Conservation (phyloP, 495 filamentous ascomycete genomes). For the Xylaria scruposa region DNA sequence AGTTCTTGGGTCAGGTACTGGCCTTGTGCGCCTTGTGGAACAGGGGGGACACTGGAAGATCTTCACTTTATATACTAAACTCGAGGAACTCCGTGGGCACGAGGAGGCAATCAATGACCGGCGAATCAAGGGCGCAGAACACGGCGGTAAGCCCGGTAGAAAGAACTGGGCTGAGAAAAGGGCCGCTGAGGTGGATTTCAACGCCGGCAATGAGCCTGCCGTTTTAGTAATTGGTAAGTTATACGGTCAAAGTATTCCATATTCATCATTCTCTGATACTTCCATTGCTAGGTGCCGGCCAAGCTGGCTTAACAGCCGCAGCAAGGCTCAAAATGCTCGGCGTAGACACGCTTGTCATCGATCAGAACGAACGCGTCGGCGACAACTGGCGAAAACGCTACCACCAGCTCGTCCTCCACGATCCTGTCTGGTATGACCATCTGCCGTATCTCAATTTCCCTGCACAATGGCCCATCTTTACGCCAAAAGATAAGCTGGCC, state of each 20-base stretch:
- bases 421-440: slow-evolving; percentile 71
- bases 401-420: slow-evolving; percentile 62
- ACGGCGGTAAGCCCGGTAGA: slow-evolving; percentile 55
- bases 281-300: slow-evolving; percentile 36
- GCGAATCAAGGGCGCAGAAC: slow-evolving; percentile 38
- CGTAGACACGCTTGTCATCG: slow-evolving; percentile 64
- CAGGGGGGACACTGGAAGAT: slow-evolving; percentile 59
- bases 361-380: slow-evolving; percentile 65
- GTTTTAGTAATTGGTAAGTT: slow-evolving; percentile 58
- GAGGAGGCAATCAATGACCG: slow-evolving; percentile 60
- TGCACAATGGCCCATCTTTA: slow-evolving; percentile 64
- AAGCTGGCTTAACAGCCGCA: slow-evolving; percentile 61
- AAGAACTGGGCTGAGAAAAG: slow-evolving; percentile 59
- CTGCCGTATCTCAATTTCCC: slow-evolving; percentile 72
- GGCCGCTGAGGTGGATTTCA: slow-evolving; percentile 38
- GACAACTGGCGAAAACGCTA: slow-evolving; percentile 73
- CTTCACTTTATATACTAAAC: slow-evolving; percentile 64
- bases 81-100: slow-evolving; percentile 56
- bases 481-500: slow-evolving; percentile 74
- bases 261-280: background rate
- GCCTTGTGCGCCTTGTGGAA: slow-evolving; percentile 57
- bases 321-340: slow-evolving; percentile 69
- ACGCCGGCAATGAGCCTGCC: slow-evolving; percentile 58
- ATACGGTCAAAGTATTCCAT: background rate
- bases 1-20: slow-evolving; percentile 57